Conservation (phyloP, 2,329 filamentous ascomycete species). For the Diaporthe capsici region DNA sequence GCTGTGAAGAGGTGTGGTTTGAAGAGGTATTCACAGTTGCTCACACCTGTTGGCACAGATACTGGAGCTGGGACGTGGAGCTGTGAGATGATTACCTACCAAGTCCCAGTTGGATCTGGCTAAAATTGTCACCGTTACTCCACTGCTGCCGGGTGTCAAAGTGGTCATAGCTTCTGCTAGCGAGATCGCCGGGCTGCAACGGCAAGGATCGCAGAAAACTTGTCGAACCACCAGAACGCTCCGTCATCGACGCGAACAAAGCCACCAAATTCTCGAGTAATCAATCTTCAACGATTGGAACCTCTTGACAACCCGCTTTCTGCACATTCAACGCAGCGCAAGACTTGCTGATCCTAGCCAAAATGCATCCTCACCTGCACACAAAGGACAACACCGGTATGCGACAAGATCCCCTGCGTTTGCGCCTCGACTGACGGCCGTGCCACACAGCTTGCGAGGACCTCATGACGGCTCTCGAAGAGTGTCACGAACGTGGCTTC, state of each 20-base stretch:
- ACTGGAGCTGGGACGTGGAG: not conserved
- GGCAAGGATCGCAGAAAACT: constrained; percentile 29
- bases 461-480: constrained; percentile 92
- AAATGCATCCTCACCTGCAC: constrained; percentile 97
- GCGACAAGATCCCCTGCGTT: constrained; percentile 35
- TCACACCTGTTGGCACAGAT: not conserved
- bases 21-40: not conserved
- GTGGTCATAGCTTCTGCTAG: constrained; percentile 39
- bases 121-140: constrained; percentile 28
- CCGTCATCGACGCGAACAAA: constrained; percentile 3
- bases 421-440: constrained; percentile 21
- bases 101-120: not conserved
- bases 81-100: not conserved
- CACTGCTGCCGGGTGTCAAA: constrained; percentile 11
- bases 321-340: not conserved
- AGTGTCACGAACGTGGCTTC: constrained; percentile 94
- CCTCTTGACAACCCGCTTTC: not conserved
- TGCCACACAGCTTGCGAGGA: constrained; percentile 84
- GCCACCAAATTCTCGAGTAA: not conserved
- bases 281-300: not conserved
- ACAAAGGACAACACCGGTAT: constrained; percentile 91
- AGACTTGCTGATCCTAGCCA: constrained; percentile 47
- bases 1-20: not conserved
- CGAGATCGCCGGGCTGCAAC: not conserved
- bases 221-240: constrained; percentile 6